A percentile compares a stretch with the other conserved stretches of the same genome.
phyloP scores from a whole-genome alignment of 108 stramenopile species.

The Skeletonema costatum region DNA sequence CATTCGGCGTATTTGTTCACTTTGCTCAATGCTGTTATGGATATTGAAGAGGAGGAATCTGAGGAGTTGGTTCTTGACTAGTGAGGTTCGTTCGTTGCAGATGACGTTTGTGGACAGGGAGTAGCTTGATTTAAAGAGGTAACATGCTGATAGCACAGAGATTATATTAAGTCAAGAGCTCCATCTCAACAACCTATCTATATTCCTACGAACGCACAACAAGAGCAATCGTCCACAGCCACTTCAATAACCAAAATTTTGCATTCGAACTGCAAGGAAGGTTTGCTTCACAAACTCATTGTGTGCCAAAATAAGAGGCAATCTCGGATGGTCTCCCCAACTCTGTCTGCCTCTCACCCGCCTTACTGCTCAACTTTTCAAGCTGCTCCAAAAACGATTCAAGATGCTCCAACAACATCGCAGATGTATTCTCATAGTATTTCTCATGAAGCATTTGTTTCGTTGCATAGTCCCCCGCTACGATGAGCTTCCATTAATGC shows the following conservation, averaged over 20 bases:
- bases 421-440: slow-evolving; percentile 32
- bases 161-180: background rate
- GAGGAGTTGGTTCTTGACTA: slow-evolving; percentile 58
- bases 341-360: slow-evolving; percentile 18
- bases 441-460: slow-evolving; percentile 37
- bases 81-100: slow-evolving; percentile 63
- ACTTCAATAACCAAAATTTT: slow-evolving; percentile 6
- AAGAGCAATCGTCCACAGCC: background rate
- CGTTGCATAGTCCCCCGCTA: slow-evolving; percentile 17
- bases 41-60: slow-evolving; percentile 49
- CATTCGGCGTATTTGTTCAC: slow-evolving; percentile 70
- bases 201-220: background rate
- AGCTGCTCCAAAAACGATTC: slow-evolving; percentile 31
- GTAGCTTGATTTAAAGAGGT: background rate
- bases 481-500: slow-evolving; percentile 45
- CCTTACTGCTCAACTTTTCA: slow-evolving; percentile 10
- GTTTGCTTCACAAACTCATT: slow-evolving; percentile 31
- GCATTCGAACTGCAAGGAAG: slow-evolving; percentile 26
- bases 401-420: slow-evolving; percentile 43
- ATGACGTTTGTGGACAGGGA: slow-evolving; percentile 43
- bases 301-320: slow-evolving; percentile 42
- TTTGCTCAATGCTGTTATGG: slow-evolving; percentile 63
- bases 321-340: slow-evolving; percentile 29
- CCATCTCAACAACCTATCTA: background rate
- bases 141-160: background rate